A percentile compares a stretch with the other conserved stretches of the same genome.
Evolutionary conservation across 2,329 filamentous ascomycete genomes (phyloP).

Genomic region (Colletotrichum tanaceti): DNA sequence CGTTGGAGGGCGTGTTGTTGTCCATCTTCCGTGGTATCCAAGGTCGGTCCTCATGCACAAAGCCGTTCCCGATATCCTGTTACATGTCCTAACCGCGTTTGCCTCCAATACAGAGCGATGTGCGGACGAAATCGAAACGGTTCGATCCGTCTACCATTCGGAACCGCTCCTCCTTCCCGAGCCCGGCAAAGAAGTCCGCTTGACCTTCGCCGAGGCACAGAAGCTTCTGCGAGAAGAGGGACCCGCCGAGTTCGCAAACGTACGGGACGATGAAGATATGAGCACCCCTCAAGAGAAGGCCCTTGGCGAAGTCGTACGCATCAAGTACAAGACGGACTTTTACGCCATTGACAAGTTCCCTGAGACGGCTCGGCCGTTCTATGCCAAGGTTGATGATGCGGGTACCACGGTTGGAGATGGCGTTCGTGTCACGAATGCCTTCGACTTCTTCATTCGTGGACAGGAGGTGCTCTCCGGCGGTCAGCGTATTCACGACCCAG

Average conservation of each 20-base stretch:
- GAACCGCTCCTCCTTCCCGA: slow-evolving; percentile 82
- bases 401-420: slow-evolving; percentile 49
- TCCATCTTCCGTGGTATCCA: slow-evolving; percentile 82
- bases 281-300: slow-evolving; percentile 85
- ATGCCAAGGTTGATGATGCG: slow-evolving; percentile 80
- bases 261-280: slow-evolving; percentile 83
- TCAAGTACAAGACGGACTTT: slow-evolving; percentile 95
- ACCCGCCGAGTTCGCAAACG: slow-evolving; percentile 72
- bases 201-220: slow-evolving; percentile 83
- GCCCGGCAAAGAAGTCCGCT: slow-evolving; percentile 77
- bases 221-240: slow-evolving; percentile 81
- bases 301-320: slow-evolving; percentile 85
- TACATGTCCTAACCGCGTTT: slow-evolving; percentile 32
- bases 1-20: slow-evolving; percentile 80
- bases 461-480: slow-evolving; percentile 89
- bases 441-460: slow-evolving; percentile 90
- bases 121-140: slow-evolving; percentile 76
- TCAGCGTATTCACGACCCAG: slow-evolving; percentile 54
- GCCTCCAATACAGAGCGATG: slow-evolving; percentile 62
- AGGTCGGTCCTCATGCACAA: slow-evolving; percentile 30
- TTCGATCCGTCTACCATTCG: slow-evolving; percentile 80
- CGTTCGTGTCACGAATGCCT: slow-evolving; percentile 67
- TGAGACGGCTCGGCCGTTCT: slow-evolving; percentile 87
- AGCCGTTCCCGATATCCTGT: not conserved
- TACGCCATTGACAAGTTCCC: slow-evolving; percentile 98